These are phyloP conservation scores for Hypericum androsaemum DNA, from an alignment of 345 rosid genomes.

Conservation along the genomic window DNA sequence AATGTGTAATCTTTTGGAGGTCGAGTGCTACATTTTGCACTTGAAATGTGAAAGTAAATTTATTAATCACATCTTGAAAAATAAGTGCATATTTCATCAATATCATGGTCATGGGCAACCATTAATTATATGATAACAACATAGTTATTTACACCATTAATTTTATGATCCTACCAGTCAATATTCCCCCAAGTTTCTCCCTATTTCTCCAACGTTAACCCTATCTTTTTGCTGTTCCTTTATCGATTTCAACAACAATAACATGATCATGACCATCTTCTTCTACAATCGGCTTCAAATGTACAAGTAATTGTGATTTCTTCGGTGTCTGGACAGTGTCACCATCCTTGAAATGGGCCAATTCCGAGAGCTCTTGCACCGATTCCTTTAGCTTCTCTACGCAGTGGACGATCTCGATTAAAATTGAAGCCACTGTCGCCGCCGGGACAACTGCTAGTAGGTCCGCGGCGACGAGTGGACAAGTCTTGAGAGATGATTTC, in stretches of 20 bases:
- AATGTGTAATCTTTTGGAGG: too few relatives aligned
- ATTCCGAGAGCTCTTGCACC: conserved; percentile 15
- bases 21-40: too few relatives aligned
- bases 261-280: conserved; percentile 22
- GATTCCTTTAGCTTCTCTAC: conserved; percentile 15
- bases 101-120: too few relatives aligned
- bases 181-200: too few relatives aligned
- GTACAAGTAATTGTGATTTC: conserved; percentile 44
- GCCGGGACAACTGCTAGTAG: conserved; percentile 27
- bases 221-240: too few relatives aligned
- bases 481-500: conserved; percentile 9
- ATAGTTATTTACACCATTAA: too few relatives aligned
- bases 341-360: conserved; percentile 14
- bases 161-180: too few relatives aligned
- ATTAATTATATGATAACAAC: too few relatives aligned
- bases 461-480: conserved; percentile 7
- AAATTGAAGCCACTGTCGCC: conserved; percentile 20
- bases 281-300: conserved; percentile 40
- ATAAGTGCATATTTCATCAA: too few relatives aligned
- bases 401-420: conserved; percentile 15
- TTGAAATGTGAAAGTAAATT: too few relatives aligned
- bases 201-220: too few relatives aligned
- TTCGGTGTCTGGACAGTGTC: conserved; percentile 14
- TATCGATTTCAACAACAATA: conserved; percentile 14
- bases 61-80: too few relatives aligned